Base-by-base conservation (phyloP, 306 rosid genomes). In the Cicer arietinum region DNA sequence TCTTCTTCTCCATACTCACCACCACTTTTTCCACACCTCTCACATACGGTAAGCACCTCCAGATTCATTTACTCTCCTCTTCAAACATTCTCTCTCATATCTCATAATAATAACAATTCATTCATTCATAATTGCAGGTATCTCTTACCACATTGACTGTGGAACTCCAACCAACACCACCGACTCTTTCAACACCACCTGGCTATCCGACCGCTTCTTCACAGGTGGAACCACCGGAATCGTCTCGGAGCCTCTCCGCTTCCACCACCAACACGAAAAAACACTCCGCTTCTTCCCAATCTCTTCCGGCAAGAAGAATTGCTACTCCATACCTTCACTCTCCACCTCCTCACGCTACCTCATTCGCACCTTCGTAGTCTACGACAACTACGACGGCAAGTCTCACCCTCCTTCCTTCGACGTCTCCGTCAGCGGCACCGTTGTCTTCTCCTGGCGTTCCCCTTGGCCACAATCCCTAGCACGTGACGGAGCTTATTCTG, bases 361-460 rank as follows among this genome's bases (percentile, higher is more conserved):
- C 76, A 5, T 94, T 14, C 95, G 96, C 12, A 87, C 89, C 2
- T 94, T 92, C 86, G 82, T 88, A 62, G 97, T 94, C 18, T 94
- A 94, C 43, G 99, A 94, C 75, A 94, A 94, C 85, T 94, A 90
- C 90, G 99, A 92, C 76, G 99, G 97, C 13, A 90, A 87, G 70
- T 84, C 92, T 0, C 98, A 91, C 66, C 72, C 97, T 10, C 98
- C 97, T 3, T 90, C 97, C 48, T 94, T 94, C 39, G 98, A 94
- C 57, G 90, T 86, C 58, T 87, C 97, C 66, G 89, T 91, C 40
- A 86, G 81, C 30, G 91, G 90, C 12, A 94, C 98, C 16, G 62
- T 91, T 1, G 95, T 94, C 16, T 91, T 90, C 85, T 83, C 89
- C 73, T 94, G 98, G 98, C 92, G 93, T 47, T 88, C 96, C 5